Base-by-base conservation (phyloP, 176 grass and related monocot species). In the Poa annua region DNA sequence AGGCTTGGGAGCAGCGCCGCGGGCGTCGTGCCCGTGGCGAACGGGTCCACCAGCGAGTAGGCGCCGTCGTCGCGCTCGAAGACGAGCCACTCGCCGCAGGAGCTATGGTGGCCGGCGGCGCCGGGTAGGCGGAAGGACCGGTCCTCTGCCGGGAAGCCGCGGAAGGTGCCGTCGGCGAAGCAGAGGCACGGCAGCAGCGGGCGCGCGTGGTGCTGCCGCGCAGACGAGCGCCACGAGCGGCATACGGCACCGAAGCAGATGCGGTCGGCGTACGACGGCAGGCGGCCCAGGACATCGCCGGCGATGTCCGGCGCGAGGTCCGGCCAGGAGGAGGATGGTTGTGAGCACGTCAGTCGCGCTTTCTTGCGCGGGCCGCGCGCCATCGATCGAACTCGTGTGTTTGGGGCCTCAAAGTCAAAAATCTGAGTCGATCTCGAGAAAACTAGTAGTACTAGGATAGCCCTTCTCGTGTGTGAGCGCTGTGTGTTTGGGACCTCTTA, bases 31-130 rank as follows among this genome's bases (percentile, higher is more conserved):
- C 19, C 73, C 8, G n/a, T 10, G 50, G 49, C 21, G 50, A 75
- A 75, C 17, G 73, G 73, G 73, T 54, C 49, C 49, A 53, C 17
- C 29, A 75, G 73, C 29, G 50, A n/a, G 50, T 55, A 75, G 29
- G 73, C 26, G 17, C 49, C 32, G 17, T 75, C 51, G 15, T 15
- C 33, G 52, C 16, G 52, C 51, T 14, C 13, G 36, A 60, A 82
- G 3, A 82, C 10, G 66, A 82, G 66, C 36, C 36, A 82, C 66
- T 56, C 51, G 66, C 80, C 80, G 66, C 21, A 81, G 22, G 51
- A 59, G 80, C 50, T 50, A 49, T 14, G 66, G 51, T 41, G 11
- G 1, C 52, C 66, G 36, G 52, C 67, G 52, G 52, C 80, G 16
- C 26, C 20, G 51, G 51, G 10, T 24, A 76, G 73, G 50, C 73